Conservation (phyloP, 768 basidiomycete genomes). For the Agaricus bisporus region DNA sequence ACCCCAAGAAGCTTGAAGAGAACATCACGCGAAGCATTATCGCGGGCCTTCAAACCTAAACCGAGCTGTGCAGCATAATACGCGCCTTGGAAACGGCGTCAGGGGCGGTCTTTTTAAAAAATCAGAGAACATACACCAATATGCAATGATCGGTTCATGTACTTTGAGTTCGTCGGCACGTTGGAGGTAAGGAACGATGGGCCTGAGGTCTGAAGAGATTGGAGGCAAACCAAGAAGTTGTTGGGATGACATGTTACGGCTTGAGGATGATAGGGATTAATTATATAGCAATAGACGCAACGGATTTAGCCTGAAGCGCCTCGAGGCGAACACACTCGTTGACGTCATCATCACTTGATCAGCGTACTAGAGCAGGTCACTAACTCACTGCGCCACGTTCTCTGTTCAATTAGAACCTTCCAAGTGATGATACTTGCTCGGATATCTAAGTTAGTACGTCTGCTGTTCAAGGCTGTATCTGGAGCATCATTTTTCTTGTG, state of each 20-base stretch:
- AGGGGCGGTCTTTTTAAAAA: conserved; percentile 5
- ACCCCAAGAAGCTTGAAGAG: conserved; percentile 68
- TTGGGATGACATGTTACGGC: conserved; percentile 22
- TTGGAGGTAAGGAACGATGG: conserved; percentile 76
- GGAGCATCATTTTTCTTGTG: no score
- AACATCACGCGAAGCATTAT: conserved; percentile 54
- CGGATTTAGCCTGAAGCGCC: conserved; percentile 7
- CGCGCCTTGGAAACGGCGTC: conserved; percentile 47
- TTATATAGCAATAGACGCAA: conserved; percentile 1
- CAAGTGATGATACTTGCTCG: no score
- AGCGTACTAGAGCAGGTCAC: neutral
- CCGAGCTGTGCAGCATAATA: conserved; percentile 91
- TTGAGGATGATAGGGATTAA: neutral
- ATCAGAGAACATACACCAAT: conserved; percentile 73
- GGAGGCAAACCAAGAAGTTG: conserved; percentile 51
- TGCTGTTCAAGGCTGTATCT: no score
- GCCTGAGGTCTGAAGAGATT: conserved; percentile 53
- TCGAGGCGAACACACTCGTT: conserved; percentile 13
- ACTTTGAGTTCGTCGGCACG: conserved; percentile 81
- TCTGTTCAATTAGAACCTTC: no score
- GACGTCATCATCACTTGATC: conserved; percentile 4
- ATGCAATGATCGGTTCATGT: conserved; percentile 83
- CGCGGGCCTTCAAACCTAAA: conserved; percentile 67
- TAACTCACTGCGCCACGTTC: no score
- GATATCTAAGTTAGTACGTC: no score